Base-by-base conservation (phyloP, 2,329 filamentous ascomycete genomes). In the Neopestalotiopsis sp. region DNA sequence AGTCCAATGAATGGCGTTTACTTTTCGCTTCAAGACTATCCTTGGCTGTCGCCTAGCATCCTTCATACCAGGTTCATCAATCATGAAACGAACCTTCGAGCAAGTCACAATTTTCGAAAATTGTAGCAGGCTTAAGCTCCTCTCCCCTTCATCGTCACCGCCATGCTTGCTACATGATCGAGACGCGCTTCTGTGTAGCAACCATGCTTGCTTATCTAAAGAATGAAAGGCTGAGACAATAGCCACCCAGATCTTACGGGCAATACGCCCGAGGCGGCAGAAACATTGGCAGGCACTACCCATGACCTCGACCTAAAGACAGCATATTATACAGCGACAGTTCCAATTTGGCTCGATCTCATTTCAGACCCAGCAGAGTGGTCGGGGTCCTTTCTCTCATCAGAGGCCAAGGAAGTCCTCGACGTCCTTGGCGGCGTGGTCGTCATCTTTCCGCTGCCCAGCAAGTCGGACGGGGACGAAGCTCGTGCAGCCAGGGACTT, bases 301-400 rank as follows among this genome's bases (percentile, higher is more conserved):
- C 90, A 91, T 74, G 77, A 80, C 58, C 83, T 90, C 40, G 69
- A 79, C 9, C 79, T 92, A 67, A 83, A 83, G 70, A 92, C 89
- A 24, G 74, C 81, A 14, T 92, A 92, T 81, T 92, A 92, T 81
- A 84, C 79, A 30, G 85, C 88, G 66, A 82, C 82, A 0, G 82
- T 92, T 3, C 89, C 90, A 58, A 83, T 92, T 72, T 92, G 90
- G 90, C 83, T 92, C n/a, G 90, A 92, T 74, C 82, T 90, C 61
- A 83, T 90, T 69, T 74, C 82, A 5, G 80, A 82, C 4, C 83
- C 86, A 0, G 67, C 75, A 2, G 85, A 87, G 45, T 92, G 90
- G 90, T 81, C 87, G 0, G 76, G 77, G 1, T 86, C 87, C 0
- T 92, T 92, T 73, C 83, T 91, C 1, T 85, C 86, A 0, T 78